phyloP scores from a whole-genome alignment of 169 alveolate species.

The Plasmodium coatneyi region DNA sequence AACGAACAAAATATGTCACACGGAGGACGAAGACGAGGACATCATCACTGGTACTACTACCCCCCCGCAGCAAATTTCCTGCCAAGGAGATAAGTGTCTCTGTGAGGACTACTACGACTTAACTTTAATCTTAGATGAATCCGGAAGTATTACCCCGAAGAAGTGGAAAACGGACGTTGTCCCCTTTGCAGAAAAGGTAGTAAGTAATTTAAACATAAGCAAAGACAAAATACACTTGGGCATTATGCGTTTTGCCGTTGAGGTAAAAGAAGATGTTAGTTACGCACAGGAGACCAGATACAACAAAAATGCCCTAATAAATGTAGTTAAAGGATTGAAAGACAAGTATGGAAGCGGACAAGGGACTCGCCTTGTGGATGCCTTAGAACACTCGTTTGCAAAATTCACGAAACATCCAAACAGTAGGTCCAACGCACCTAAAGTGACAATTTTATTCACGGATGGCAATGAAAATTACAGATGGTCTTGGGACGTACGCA shows the following conservation, averaged over 20 bases:
- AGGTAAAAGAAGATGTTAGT: constrained; percentile 27
- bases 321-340: constrained; percentile 28
- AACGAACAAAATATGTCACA: constrained; percentile 60
- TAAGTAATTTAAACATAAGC: constrained; percentile 31
- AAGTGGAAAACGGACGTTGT: constrained; percentile 45
- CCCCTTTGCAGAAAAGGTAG: constrained; percentile 55
- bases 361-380: constrained; percentile 40
- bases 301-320: constrained; percentile 21
- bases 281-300: constrained; percentile 53
- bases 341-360: constrained; percentile 24
- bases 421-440: constrained; percentile 38
- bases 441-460: constrained; percentile 51
- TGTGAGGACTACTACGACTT: constrained; percentile 64
- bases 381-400: constrained; percentile 26
- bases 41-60: neutral
- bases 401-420: constrained; percentile 63
- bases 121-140: constrained; percentile 63
- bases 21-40: constrained; percentile 18
- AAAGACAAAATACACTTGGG: constrained; percentile 60
- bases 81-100: constrained; percentile 54
- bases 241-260: constrained; percentile 44
- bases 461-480: constrained; percentile 58
- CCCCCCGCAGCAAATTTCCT: constrained; percentile 23
- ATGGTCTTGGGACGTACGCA: neutral
- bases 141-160: constrained; percentile 23